These are phyloP conservation scores for Lonicera japonica DNA, from an alignment of 129 eudicot species.

Conservation along the genomic window DNA sequence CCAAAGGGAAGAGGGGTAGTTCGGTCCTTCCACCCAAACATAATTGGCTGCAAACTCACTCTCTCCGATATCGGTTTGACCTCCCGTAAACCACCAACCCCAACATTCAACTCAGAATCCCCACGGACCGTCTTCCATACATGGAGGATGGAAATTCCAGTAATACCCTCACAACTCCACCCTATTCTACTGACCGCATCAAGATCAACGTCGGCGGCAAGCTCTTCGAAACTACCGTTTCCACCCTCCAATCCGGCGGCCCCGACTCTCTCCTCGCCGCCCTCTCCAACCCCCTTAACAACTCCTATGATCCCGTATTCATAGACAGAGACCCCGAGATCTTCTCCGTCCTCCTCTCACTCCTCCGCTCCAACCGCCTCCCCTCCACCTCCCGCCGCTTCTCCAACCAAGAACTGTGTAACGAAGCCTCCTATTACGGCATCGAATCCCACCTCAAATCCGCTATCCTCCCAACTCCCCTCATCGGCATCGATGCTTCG, in stretches of 20 bases:
- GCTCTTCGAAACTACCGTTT: conserved; percentile 75
- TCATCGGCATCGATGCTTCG: conserved; percentile 55
- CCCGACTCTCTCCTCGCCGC: conserved; percentile 59
- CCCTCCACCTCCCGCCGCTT: conserved; percentile 61
- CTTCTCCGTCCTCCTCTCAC: conserved; percentile 65
- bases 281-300: conserved; percentile 43
- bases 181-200: conserved; percentile 58
- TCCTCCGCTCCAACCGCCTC: conserved; percentile 73
- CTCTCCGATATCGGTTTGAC: no score
- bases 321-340: conserved; percentile 92
- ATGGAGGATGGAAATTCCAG: conserved; percentile 35
- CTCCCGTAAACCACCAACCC: no score
- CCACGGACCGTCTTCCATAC: background rate
- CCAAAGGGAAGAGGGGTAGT: no score
- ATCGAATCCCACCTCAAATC: conserved; percentile 53
- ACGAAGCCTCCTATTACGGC: conserved; percentile 69
- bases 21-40: no score
- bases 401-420: conserved; percentile 60
- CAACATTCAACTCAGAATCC: background rate
- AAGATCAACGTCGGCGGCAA: conserved; percentile 96
- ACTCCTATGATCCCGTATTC: conserved; percentile 35
- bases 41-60: no score
- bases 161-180: conserved; percentile 4
- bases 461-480: conserved; percentile 42
- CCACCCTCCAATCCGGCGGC: conserved; percentile 85